Conservation (phyloP, 768 basidiomycete genomes). For the Royoungia palumana region DNA sequence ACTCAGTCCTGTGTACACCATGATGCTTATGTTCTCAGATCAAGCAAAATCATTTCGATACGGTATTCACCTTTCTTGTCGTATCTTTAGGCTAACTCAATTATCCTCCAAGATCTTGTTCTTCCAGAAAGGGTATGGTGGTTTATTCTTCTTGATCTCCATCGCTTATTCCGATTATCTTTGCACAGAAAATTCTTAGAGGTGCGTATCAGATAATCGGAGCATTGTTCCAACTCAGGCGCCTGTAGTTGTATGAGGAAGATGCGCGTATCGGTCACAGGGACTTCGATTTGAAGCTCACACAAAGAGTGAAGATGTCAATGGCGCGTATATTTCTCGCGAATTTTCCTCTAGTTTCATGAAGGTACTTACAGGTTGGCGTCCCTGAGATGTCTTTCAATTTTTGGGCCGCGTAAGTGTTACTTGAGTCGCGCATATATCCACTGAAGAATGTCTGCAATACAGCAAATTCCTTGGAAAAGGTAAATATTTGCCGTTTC, state of each 20-base stretch:
- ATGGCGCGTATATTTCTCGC: conserved; percentile 60
- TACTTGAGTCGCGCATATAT: background rate
- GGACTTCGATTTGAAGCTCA: conserved; percentile 92
- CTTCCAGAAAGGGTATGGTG: conserved; percentile 90
- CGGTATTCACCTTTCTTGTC: conserved; percentile 41
- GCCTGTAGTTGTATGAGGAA: conserved; percentile 77
- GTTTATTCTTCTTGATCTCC: conserved; percentile 3
- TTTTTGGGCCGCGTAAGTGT: conserved; percentile 81
- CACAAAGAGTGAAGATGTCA: conserved; percentile 94
- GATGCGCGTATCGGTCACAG: conserved; percentile 92
- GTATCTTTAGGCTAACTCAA: conserved; percentile 11
- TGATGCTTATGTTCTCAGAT: conserved; percentile 53
- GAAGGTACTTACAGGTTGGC: conserved; percentile 59
- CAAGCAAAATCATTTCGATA: conserved; percentile 97
- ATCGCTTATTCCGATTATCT: conserved; percentile 20
- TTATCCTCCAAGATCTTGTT: conserved; percentile 63
- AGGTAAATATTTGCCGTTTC: conserved; percentile 9
- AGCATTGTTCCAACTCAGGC: background rate
- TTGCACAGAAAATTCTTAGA: conserved; percentile 70
- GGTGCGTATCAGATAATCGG: conserved; percentile 34
- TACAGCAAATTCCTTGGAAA: conserved; percentile 78
- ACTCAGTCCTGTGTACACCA: background rate
- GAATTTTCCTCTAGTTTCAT: background rate
- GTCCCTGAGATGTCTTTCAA: conserved; percentile 94
- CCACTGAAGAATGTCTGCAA: conserved; percentile 3